A percentile compares a stretch with the other conserved stretches of the same genome.
Evolutionary conservation across 2,329 filamentous ascomycete species (phyloP).

Genomic region (Cladorrhinum sp.): DNA sequence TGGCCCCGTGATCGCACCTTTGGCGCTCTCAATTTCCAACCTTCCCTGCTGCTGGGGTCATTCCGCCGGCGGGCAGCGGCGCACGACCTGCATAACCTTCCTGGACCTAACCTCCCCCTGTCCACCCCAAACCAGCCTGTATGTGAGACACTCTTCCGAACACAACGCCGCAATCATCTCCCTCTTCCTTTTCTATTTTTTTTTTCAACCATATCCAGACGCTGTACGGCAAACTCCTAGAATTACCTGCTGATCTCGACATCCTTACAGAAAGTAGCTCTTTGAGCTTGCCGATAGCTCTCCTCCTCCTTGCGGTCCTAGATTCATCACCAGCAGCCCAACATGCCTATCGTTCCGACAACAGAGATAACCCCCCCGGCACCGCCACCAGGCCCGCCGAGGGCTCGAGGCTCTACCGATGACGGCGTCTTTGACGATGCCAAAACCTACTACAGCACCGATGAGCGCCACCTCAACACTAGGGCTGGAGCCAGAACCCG

Average conservation of each 20-base stretch:
- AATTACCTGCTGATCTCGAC: not conserved
- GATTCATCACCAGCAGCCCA: not conserved
- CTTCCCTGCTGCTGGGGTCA: not conserved
- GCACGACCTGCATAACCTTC: not conserved
- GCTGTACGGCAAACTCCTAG: not conserved
- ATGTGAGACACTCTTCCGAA: not conserved
- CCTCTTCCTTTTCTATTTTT: not conserved
- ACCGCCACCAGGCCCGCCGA: conserved; percentile 9
- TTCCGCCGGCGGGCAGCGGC: not conserved
- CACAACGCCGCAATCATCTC: not conserved
- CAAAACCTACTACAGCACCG: conserved; percentile 56
- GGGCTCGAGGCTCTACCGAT: conserved; percentile 41
- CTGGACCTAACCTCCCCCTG: not conserved
- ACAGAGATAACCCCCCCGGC: conserved; percentile 17
- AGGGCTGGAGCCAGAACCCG: conserved; percentile 50
- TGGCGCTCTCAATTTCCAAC: not conserved
- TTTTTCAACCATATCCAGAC: not conserved
- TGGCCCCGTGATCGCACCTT: not conserved
- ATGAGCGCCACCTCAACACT: conserved; percentile 49
- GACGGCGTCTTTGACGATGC: conserved; percentile 55
- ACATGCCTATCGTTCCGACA: conserved; percentile 15
- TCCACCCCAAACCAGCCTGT: not conserved
- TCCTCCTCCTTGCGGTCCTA: not conserved
- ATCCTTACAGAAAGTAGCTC: not conserved
- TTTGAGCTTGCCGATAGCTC: not conserved